phyloP scores from a whole-genome alignment of 1,284 basidiomycete species.

The Thelephora terrestris region DNA sequence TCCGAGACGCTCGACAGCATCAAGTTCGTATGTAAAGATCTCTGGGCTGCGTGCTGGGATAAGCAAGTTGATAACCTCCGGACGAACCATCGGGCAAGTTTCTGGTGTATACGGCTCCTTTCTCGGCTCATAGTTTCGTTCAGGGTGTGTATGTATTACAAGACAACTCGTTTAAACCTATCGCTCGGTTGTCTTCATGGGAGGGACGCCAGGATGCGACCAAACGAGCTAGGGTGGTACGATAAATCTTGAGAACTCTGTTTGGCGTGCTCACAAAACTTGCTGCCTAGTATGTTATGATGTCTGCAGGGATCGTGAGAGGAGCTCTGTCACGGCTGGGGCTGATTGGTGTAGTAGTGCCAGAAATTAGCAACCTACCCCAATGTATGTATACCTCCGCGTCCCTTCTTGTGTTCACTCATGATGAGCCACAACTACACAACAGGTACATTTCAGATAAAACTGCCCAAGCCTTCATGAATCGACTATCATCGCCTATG shows the following conservation, averaged over 20 bases:
- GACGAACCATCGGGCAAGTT: slow-evolving; percentile 80
- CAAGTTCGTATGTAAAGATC: slow-evolving; percentile 94
- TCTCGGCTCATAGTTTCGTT: background rate
- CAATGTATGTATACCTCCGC: slow-evolving; percentile 53
- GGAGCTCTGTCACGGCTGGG: slow-evolving; percentile 78
- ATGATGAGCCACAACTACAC: background rate
- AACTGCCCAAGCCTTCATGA: slow-evolving; percentile 51
- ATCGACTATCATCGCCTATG: background rate
- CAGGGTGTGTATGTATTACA: slow-evolving; percentile 92
- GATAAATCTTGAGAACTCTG: slow-evolving; percentile 13
- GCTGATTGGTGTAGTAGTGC: slow-evolving; percentile 58
- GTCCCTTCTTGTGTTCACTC: background rate
- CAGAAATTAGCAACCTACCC: slow-evolving; percentile 73
- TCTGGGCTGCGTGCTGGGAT: slow-evolving; percentile 84
- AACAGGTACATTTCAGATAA: slow-evolving; percentile 72
- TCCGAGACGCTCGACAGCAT: slow-evolving; percentile 81
- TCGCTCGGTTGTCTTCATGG: slow-evolving; percentile 70
- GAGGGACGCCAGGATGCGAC: slow-evolving; percentile 66
- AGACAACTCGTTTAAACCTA: slow-evolving; percentile 83
- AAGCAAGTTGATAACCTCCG: slow-evolving; percentile 94
- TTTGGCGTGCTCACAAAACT: slow-evolving; percentile 1
- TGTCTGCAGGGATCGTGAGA: slow-evolving; percentile 73
- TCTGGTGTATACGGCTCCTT: background rate
- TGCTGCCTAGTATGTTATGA: slow-evolving; percentile 55
- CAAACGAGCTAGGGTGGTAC: slow-evolving; percentile 60